A percentile compares a stretch with the other conserved stretches of the same genome.
These are phyloP conservation scores for Fusarium musae DNA, from an alignment of 2,329 filamentous ascomycete genomes.

Conservation along the genomic window DNA sequence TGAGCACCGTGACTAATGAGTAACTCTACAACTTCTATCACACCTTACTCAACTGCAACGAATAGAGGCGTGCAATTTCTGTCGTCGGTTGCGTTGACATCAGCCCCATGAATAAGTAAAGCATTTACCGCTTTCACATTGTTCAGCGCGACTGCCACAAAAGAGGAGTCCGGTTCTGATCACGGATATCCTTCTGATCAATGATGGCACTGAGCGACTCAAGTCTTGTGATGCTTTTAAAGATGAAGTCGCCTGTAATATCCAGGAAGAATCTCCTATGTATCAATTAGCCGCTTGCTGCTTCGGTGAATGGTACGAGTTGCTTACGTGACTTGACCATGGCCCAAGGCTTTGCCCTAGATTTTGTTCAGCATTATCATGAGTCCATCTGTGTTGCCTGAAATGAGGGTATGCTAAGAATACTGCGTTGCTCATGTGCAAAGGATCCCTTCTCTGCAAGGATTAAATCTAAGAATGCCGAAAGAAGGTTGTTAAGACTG, in stretches of 20 bases:
- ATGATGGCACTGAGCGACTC: background rate
- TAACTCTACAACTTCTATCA: background rate
- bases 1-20: background rate
- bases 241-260: background rate
- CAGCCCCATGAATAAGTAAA: background rate
- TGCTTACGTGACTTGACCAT: background rate
- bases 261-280: background rate
- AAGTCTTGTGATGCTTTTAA: background rate
- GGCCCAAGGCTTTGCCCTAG: fast-evolving
- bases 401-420: background rate
- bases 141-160: background rate
- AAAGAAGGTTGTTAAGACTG: background rate
- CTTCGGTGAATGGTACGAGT: background rate
- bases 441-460: background rate
- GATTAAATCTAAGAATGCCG: background rate
- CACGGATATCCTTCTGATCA: background rate
- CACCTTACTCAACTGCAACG: too few relatives aligned
- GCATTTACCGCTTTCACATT: background rate
- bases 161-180: background rate
- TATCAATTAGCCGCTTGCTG: background rate
- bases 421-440: background rate
- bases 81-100: background rate
- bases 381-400: background rate
- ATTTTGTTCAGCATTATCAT: background rate
- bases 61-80: background rate